Evolutionary conservation across 208 protist genomes (phyloP).

Genomic region (Naegleria fowleri): DNA sequence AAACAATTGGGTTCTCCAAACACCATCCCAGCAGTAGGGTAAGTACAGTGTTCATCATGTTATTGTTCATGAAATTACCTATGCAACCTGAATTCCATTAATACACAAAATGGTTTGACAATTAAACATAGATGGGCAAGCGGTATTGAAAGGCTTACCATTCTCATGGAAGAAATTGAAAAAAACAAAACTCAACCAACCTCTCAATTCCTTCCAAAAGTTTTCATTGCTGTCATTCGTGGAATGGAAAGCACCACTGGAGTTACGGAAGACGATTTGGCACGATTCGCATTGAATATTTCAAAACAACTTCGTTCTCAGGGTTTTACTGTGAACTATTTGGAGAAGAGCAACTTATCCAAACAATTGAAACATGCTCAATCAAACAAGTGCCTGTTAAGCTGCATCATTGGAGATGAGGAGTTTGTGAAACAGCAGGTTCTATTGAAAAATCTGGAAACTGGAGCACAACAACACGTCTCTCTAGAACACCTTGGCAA

Average conservation of each 20-base stretch:
- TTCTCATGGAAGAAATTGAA: not conserved
- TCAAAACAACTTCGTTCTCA: not conserved
- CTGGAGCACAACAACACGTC: not conserved
- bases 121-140: not conserved
- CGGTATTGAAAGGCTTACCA: not conserved
- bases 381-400: not conserved
- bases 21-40: not conserved
- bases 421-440: not conserved
- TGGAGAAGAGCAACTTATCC: not conserved
- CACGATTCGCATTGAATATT: not conserved
- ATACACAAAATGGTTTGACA: too few species aligned
- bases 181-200: not conserved
- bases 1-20: not conserved
- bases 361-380: not conserved
- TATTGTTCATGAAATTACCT: too few species aligned
- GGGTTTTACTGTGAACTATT: not conserved
- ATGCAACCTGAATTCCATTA: too few species aligned
- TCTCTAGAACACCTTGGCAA: not conserved
- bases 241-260: not conserved
- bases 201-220: not conserved
- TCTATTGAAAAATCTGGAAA: not conserved
- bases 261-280: not conserved
- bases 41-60: too few species aligned
- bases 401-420: not conserved
- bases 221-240: not conserved